These are phyloP conservation scores for Citrus cavaleriei DNA, from an alignment of 345 rosid species.

Conservation along the genomic window DNA sequence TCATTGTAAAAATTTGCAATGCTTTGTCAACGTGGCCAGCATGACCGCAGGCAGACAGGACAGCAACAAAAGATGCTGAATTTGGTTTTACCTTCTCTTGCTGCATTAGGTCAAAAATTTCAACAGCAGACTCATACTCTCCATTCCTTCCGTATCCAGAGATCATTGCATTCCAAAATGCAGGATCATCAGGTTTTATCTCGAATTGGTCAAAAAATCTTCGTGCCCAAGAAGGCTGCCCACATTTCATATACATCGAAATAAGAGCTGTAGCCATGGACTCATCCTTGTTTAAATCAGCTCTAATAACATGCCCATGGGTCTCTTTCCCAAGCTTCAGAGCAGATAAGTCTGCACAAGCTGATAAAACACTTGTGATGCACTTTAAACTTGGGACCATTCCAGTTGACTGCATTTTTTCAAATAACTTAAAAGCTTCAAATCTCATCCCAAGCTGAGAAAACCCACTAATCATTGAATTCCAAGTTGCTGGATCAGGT, in stretches of 20 bases:
- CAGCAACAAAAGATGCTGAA: conserved; percentile 44
- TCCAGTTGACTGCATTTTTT: conserved; percentile 47
- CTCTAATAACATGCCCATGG: conserved; percentile 46
- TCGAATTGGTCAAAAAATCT: conserved; percentile 39
- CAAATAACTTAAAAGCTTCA: conserved; percentile 48
- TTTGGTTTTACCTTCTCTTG: conserved; percentile 44
- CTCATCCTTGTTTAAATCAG: conserved; percentile 29
- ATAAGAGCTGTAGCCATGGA: conserved; percentile 50
- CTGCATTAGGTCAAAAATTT: conserved; percentile 45
- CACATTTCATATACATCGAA: conserved; percentile 67
- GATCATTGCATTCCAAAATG: conserved; percentile 72
- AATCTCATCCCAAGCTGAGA: conserved; percentile 43
- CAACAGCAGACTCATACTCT: conserved; percentile 40
- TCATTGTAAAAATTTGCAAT: conserved; percentile 36
- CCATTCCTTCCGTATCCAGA: conserved; percentile 77
- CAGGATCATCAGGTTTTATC: conserved; percentile 52
- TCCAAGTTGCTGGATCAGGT: conserved; percentile 70
- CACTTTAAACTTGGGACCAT: conserved; percentile 45
- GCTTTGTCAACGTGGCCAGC: conserved; percentile 51
- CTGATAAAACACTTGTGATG: conserved; percentile 54
- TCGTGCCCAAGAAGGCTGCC: conserved; percentile 37
- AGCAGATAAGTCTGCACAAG: conserved; percentile 51
- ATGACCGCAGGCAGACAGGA: conserved; percentile 53
- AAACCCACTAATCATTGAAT: conserved; percentile 64
- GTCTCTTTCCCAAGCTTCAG: conserved; percentile 54